Evolutionary conservation across 2,329 filamentous ascomycete species (phyloP).

Genomic region (Decorospora gaudefroyi): DNA sequence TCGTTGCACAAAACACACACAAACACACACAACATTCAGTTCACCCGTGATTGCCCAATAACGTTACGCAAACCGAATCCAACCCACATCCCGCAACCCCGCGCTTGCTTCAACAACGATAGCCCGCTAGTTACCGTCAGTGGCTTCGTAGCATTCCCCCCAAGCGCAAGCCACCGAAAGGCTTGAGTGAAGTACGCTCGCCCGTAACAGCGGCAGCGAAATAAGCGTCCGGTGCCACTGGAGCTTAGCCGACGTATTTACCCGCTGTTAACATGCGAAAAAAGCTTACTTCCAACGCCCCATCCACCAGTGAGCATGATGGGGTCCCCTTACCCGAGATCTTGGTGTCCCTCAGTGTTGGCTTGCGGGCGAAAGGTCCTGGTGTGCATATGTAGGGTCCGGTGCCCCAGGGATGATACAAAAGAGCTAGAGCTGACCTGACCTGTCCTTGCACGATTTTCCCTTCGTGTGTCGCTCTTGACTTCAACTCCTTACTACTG

Average conservation of each 20-base stretch:
- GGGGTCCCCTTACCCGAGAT: slow-evolving; percentile 1
- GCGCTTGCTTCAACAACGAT: too few species aligned
- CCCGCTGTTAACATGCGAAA: not conserved
- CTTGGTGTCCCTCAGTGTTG: not conserved
- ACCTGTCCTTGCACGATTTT: not conserved
- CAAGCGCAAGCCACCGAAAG: slow-evolving; percentile 1
- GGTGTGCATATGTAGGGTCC: slow-evolving; percentile 8
- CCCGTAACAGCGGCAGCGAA: slow-evolving; percentile 1
- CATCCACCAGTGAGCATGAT: slow-evolving; percentile 2
- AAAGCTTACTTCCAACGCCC: slow-evolving; percentile 4
- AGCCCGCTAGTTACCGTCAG: too few species aligned
- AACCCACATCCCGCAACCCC: too few species aligned
- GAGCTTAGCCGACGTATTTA: slow-evolving; percentile 11
- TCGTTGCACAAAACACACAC: too few species aligned
- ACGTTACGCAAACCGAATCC: too few species aligned
- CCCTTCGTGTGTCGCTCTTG: not conserved
- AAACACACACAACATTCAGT: too few species aligned
- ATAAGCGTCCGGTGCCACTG: slow-evolving; percentile 7
- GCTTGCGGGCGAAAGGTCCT: not conserved
- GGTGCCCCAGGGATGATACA: slow-evolving; percentile 7
- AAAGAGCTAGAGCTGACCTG: slow-evolving; percentile 5
- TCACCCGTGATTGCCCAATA: too few species aligned
- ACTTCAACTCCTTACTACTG: not conserved
- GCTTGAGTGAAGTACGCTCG: too few species aligned
- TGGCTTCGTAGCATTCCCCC: slow-evolving; percentile 1